phyloP scores from a whole-genome alignment of 2,329 filamentous ascomycete genomes.

The Alternaria triticimaculans region DNA sequence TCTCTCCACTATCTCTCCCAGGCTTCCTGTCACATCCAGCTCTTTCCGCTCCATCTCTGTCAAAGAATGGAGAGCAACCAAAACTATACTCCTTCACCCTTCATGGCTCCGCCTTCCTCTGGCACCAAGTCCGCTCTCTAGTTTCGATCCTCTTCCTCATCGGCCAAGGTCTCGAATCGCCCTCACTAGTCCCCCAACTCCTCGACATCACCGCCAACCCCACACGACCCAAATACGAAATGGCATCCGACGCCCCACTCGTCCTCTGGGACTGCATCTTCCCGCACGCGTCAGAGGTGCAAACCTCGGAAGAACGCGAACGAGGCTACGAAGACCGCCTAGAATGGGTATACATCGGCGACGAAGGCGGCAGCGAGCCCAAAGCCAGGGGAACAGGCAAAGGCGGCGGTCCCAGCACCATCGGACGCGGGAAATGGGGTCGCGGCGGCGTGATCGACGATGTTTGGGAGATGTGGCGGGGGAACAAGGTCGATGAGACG shows the following conservation, averaged over 20 bases:
- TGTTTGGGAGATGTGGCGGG: conserved; percentile 83
- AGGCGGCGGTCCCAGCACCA: conserved; percentile 11
- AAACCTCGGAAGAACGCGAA: conserved; percentile 48
- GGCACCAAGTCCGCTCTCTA: conserved; percentile 98
- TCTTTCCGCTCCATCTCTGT: conserved; percentile 13
- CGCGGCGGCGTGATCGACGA: conserved; percentile 53
- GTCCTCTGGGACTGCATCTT: conserved; percentile 98
- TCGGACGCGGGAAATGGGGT: conserved; percentile 44
- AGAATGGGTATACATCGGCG: conserved; percentile 80
- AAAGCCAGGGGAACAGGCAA: conserved; percentile 26
- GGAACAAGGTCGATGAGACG: conserved; percentile 87
- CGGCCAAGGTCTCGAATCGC: conserved; percentile 83
- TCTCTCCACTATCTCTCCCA: conserved; percentile 36
- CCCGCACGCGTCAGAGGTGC: conserved; percentile 57
- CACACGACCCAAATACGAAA: conserved; percentile 82
- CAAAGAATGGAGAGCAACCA: conserved; percentile 29
- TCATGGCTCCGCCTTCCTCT: conserved; percentile 89
- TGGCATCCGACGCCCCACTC: conserved; percentile 87
- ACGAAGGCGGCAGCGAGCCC: conserved; percentile 63
- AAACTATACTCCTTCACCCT: conserved; percentile 89
- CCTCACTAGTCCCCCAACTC: conserved; percentile 74
- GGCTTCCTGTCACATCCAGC: conserved; percentile 38
- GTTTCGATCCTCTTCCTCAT: conserved; percentile 91
- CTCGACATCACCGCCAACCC: conserved; percentile 76
- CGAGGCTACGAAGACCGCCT: conserved; percentile 64